These are phyloP conservation scores for Stenogyne calaminthoides DNA, from an alignment of 305 asterid species.

Conservation along the genomic window DNA sequence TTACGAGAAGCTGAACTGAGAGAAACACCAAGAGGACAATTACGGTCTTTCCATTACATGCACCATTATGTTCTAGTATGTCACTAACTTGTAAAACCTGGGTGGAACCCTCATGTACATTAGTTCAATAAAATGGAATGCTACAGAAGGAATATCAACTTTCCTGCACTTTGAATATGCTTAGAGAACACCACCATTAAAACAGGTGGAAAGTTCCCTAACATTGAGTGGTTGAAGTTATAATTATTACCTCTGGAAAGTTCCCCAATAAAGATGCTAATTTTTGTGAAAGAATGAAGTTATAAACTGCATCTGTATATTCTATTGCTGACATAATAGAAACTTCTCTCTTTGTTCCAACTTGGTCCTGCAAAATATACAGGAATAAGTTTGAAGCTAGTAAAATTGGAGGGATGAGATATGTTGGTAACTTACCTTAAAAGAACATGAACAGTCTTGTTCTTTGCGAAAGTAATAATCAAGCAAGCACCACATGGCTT, in stretches of 20 bases:
- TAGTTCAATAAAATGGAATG: conserved; percentile 27
- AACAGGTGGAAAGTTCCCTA: conserved; percentile 63
- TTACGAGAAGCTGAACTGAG: conserved; percentile 90
- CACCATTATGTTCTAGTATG: conserved; percentile 89
- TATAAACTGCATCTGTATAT: conserved; percentile 96
- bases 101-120: conserved; percentile 34
- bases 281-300: conserved; percentile 91
- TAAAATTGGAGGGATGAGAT: conserved; percentile 19
- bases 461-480: conserved; percentile 93
- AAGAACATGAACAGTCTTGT: conserved; percentile 61
- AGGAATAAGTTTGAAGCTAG: conserved; percentile 20
- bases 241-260: conserved; percentile 84
- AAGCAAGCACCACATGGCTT: conserved; percentile 99
- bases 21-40: conserved; percentile 89
- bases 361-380: conserved; percentile 50
- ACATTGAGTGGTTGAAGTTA: background rate
- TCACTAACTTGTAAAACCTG: conserved; percentile 99
- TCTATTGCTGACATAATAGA: conserved; percentile 89
- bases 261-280: conserved; percentile 84
- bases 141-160: conserved; percentile 26
- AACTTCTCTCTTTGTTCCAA: conserved; percentile 56
- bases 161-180: conserved; percentile 3
- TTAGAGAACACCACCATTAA: background rate
- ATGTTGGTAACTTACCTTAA: conserved; percentile 48
- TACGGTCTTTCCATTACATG: conserved; percentile 84